These are phyloP conservation scores for Cyanidioschyzon merolae DNA, from an alignment of 23 red algal genomes.

Conservation along the genomic window DNA sequence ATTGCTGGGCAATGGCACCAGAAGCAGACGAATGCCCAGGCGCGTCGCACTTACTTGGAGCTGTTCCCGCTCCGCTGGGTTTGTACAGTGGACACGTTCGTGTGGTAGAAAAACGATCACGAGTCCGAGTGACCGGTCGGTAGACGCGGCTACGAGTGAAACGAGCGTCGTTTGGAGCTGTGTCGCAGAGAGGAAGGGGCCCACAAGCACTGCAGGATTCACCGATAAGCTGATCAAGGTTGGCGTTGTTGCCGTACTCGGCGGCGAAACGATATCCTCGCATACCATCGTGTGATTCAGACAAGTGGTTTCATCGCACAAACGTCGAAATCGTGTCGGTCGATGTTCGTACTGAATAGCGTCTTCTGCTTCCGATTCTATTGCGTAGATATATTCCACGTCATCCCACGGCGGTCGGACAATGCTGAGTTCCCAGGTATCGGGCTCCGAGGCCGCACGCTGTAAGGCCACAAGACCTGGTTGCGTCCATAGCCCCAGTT, in stretches of 20 bases:
- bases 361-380: background rate
- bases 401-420: background rate
- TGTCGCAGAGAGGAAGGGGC: background rate
- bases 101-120: background rate
- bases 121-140: background rate
- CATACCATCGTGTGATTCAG: background rate
- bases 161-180: background rate
- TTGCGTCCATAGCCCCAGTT: conserved; percentile 1
- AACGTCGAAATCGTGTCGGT: background rate
- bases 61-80: background rate
- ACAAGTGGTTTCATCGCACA: background rate
- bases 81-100: background rate
- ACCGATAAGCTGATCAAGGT: background rate
- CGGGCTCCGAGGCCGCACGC: background rate
- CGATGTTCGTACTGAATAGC: background rate
- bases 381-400: background rate
- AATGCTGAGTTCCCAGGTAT: conserved; percentile 10
- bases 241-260: background rate
- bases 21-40: background rate
- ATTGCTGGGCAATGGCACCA: background rate
- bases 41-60: background rate
- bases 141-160: background rate
- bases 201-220: background rate
- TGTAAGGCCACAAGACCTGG: background rate
- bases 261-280: background rate